These are phyloP conservation scores for Endotrypanum monterogeii DNA, from an alignment of 208 protist species.

Conservation along the genomic window DNA sequence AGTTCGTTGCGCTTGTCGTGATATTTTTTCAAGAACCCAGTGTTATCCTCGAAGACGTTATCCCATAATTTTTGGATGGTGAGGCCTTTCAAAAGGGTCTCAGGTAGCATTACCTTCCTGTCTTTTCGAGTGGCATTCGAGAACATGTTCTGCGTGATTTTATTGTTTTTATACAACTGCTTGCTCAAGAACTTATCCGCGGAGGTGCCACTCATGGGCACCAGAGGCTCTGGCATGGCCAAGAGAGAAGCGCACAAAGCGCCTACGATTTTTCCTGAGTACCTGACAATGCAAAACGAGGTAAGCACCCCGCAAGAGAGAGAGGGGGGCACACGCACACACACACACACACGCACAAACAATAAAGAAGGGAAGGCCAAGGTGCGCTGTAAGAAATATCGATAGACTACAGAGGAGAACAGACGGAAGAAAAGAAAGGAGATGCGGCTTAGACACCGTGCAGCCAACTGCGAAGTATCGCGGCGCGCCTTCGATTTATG, in stretches of 20 bases:
- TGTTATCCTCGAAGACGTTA: conserved; percentile 62
- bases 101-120: conserved; percentile 71
- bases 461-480: neutral
- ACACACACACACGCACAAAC: neutral
- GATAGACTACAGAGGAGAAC: no score
- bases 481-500: neutral
- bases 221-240: conserved; percentile 43
- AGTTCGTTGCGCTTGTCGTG: conserved; percentile 72
- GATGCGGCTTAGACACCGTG: no score
- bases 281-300: neutral
- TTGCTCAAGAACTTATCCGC: conserved; percentile 58
- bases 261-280: neutral
- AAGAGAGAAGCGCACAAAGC: neutral
- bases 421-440: no score
- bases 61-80: conserved; percentile 78
- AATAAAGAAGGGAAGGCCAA: neutral
- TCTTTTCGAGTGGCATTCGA: conserved; percentile 50
- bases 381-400: neutral
- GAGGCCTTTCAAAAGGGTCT: conserved; percentile 62
- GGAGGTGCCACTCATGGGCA: conserved; percentile 44
- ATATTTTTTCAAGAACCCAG: conserved; percentile 71
- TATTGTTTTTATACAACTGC: conserved; percentile 57
- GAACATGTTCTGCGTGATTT: conserved; percentile 77
- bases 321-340: neutral
- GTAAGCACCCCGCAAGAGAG: neutral